phyloP scores from a whole-genome alignment of 306 rosid genomes.

The Gillenia trifoliata region DNA sequence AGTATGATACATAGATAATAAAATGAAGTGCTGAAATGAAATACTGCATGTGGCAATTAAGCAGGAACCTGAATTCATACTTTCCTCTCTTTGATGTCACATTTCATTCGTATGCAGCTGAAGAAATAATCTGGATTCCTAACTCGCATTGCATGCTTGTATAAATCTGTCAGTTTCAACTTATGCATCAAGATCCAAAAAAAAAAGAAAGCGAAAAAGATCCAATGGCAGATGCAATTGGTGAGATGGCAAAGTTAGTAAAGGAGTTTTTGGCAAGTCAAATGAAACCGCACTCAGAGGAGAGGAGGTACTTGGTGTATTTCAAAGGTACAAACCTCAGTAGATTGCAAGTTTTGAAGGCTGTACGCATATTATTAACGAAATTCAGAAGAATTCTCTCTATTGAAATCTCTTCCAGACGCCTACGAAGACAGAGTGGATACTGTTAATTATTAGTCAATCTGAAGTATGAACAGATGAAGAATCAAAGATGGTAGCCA shows the following conservation, averaged over 20 bases:
- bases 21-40: too few species aligned
- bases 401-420: conserved; percentile 1
- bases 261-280: not conserved
- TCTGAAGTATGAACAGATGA: not conserved
- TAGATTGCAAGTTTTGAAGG: not conserved
- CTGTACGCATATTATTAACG: not conserved
- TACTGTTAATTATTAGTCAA: not conserved
- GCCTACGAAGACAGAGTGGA: not conserved
- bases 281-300: not conserved
- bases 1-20: too few species aligned
- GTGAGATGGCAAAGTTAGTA: not conserved
- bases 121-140: not conserved
- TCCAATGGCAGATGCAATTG: not conserved
- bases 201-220: not conserved
- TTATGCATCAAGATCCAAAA: not conserved
- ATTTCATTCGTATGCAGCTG: not conserved
- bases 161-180: not conserved
- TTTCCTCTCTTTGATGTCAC: not conserved
- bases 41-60: too few species aligned
- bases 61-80: too few species aligned
- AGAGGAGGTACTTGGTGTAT: not conserved
- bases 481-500: too few species aligned
- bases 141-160: not conserved
- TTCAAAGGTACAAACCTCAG: not conserved
- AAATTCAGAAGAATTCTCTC: not conserved